Base-by-base conservation (phyloP, 345 rosid genomes). In the Moricandia moricandioides region DNA sequence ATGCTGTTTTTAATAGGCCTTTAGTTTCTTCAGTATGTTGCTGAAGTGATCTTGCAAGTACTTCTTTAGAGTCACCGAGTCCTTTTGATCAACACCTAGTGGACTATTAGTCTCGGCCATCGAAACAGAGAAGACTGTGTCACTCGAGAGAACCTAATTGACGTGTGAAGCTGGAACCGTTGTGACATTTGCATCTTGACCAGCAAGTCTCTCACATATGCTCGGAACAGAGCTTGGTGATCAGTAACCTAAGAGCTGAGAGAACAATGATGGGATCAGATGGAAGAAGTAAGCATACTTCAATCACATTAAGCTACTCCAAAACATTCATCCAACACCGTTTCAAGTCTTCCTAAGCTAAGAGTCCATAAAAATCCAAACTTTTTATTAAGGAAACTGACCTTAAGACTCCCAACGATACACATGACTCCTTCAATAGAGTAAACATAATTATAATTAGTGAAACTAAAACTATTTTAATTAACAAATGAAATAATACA, bases 141-240 rank as follows among this genome's bases (percentile, higher is more conserved):
- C 95, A 47, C 97, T 91, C n/a, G 97, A 69, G 62, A 91, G 93
- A 18, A 94, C 98, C 97, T n/a, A n/a, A n/a, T n/a, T n/a, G n/a
- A n/a, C n/a, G n/a, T n/a, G n/a, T n/a, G n/a, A n/a, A n/a, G n/a
- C n/a, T n/a, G n/a, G n/a, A n/a, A n/a, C n/a, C n/a, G n/a, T n/a
- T n/a, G n/a, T n/a, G n/a, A n/a, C n/a, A n/a, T n/a, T n/a, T n/a
- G n/a, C n/a, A n/a, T n/a, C n/a, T n/a, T n/a, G n/a, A n/a, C n/a
- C n/a, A n/a, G n/a, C n/a, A n/a, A n/a, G n/a, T n/a, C n/a, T n/a
- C n/a, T n/a, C n/a, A n/a, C n/a, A n/a, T n/a, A n/a, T n/a, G 45
- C 49, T 43, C 16, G 6, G 49, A 43, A 43, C 49, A 43, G 16
- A 43, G 12, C 49, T 43, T 12, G 5, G 49, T 12, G 49, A 43